These are phyloP conservation scores for Cladophialophora exuberans DNA, from an alignment of 2,329 filamentous ascomycete species.

Conservation along the genomic window DNA sequence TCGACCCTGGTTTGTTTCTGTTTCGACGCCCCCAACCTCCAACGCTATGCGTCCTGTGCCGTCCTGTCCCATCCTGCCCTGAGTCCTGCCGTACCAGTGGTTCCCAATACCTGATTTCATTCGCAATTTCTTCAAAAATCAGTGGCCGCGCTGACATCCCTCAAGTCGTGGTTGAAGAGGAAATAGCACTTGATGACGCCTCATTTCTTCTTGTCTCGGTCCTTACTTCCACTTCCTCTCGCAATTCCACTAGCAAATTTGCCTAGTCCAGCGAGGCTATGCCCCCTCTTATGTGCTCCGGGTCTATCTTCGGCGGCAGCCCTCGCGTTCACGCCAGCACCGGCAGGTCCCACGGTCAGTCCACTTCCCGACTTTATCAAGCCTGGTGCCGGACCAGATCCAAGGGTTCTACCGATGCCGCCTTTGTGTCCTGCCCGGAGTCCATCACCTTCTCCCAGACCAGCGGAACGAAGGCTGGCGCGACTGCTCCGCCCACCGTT, in stretches of 20 bases:
- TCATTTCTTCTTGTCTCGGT: constrained; percentile 32
- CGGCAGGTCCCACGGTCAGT: constrained; percentile 8
- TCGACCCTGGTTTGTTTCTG: no score
- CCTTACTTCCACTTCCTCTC: constrained; percentile 53
- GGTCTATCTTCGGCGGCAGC: constrained; percentile 12
- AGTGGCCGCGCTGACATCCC: no score
- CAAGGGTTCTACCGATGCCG: constrained; percentile 18
- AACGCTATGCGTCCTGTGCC: no score
- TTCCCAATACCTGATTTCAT: no score
- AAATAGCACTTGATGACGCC: background rate
- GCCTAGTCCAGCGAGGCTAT: constrained; percentile 31
- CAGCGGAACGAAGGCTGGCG: constrained; percentile 19
- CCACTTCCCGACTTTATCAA: constrained; percentile 16
- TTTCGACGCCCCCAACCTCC: no score
- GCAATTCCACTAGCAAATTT: constrained; percentile 64
- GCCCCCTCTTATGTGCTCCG: constrained; percentile 28
- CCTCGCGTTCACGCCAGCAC: background rate
- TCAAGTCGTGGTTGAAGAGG: no score
- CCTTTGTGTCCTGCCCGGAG: background rate
- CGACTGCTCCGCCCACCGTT: constrained; percentile 22
- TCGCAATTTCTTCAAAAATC: no score
- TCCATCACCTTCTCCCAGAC: constrained; percentile 10
- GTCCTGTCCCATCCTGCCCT: no score
- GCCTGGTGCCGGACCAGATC: constrained; percentile 11
- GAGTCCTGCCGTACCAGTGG: no score